Conservation (phyloP, 1,139 yeast genomes). For the Nakaseomyces delphensis region DNA sequence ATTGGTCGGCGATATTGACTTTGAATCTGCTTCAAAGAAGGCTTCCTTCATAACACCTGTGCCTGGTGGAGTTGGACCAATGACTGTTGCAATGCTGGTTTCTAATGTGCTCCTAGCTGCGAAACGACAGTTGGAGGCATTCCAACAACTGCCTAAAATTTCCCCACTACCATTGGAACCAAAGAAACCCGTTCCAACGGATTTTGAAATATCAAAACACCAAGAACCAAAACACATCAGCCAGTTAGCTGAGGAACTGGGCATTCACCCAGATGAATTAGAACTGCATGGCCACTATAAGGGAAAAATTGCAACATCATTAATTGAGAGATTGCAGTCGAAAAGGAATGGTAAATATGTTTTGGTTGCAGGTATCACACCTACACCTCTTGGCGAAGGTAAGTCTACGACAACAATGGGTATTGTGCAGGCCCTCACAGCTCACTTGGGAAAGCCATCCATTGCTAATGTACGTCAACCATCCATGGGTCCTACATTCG, state of each 20-base stretch:
- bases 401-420: constrained; percentile 97
- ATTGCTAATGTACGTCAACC: constrained; percentile 98
- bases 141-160: constrained; percentile 27
- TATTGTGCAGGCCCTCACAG: constrained; percentile 91
- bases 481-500: constrained; percentile 98
- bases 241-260: constrained; percentile 76
- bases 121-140: constrained; percentile 33
- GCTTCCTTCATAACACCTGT: constrained; percentile 81
- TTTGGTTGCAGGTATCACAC: constrained; percentile 94
- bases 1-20: constrained; percentile 74
- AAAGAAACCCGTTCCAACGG: constrained; percentile 82
- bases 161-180: constrained; percentile 56
- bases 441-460: constrained; percentile 76
- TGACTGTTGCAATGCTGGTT: constrained; percentile 95
- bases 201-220: constrained; percentile 82
- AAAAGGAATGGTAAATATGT: constrained; percentile 81
- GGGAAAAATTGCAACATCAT: constrained; percentile 76
- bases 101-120: constrained; percentile 84
- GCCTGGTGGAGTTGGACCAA: constrained; percentile 99
- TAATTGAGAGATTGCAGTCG: constrained; percentile 61
- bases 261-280: constrained; percentile 70
- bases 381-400: constrained; percentile 98
- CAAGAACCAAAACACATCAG: constrained; percentile 82
- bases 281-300: constrained; percentile 85
- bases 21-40: constrained; percentile 44